phyloP scores from a whole-genome alignment of 345 rosid genomes.

The Mercurialis annua region DNA sequence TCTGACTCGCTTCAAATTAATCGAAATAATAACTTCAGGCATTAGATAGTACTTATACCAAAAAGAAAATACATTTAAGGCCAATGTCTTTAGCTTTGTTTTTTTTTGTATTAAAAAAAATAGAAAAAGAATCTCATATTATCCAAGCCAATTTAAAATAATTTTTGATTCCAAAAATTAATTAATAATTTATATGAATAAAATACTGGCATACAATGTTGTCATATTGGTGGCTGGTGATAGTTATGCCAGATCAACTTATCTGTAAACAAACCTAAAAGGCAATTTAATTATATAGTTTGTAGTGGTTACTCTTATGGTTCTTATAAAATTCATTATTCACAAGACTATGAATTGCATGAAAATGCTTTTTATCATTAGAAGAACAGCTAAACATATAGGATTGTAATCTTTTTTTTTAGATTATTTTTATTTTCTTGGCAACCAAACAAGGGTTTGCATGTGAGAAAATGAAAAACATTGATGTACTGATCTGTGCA shows the following conservation, averaged over 20 bases:
- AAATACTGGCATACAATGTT: conserved; percentile 3
- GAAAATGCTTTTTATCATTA: conserved; percentile 7
- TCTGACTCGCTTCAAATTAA: too few species aligned
- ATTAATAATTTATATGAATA: conserved; percentile 1
- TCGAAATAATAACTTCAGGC: too few species aligned
- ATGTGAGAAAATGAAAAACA: not conserved
- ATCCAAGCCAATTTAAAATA: conserved; percentile 4
- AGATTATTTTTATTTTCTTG: not conserved
- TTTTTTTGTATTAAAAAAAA: not conserved
- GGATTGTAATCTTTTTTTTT: not conserved
- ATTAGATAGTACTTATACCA: too few species aligned
- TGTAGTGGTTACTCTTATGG: not conserved
- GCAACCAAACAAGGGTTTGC: not conserved
- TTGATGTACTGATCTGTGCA: not conserved
- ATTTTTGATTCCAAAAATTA: conserved; percentile 6
- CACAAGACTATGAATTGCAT: not conserved
- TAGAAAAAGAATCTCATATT: not conserved
- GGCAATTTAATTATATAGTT: not conserved
- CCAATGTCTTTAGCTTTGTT: too few species aligned
- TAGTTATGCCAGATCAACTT: conserved; percentile 27
- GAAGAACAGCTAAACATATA: not conserved
- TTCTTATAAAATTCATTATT: not conserved
- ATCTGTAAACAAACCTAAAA: conserved; percentile 28
- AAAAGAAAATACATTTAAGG: not conserved
- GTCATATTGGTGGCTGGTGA: conserved; percentile 24